Conservation (phyloP, 202 grass and related monocot genomes). For the Zoysia matrella region DNA sequence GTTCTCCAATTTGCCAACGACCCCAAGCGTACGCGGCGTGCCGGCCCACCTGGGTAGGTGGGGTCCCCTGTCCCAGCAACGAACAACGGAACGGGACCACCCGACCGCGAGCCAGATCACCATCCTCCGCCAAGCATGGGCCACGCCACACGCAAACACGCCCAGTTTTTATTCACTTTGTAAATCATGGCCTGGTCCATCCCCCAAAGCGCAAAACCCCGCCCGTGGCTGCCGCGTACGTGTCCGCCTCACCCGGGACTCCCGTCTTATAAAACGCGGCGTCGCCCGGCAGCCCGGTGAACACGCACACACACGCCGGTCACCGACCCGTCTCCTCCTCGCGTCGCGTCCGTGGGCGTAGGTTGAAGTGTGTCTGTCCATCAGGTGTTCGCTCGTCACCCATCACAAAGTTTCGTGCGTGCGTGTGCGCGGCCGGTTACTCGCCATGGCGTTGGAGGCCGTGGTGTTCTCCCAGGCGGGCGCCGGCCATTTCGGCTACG, state of each 20-base stretch:
- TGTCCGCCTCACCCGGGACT: background rate
- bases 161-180: no score
- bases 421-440: background rate
- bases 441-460: slow-evolving; percentile 81
- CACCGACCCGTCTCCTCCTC: no score
- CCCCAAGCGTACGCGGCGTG: background rate
- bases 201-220: slow-evolving; percentile 19
- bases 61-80: background rate
- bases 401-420: background rate
- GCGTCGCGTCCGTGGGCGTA: no score
- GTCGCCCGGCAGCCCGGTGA: slow-evolving; percentile 10
- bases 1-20: background rate
- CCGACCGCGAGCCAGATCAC: slow-evolving; percentile 19
- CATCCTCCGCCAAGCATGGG: no score
- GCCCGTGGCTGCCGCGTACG: slow-evolving; percentile 8
- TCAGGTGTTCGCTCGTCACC: background rate
- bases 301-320: slow-evolving; percentile 20
- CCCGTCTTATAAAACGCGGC: slow-evolving; percentile 56
- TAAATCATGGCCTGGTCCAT: slow-evolving; percentile 26
- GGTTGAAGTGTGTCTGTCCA: no score
- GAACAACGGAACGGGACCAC: background rate
- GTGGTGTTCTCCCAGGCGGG: slow-evolving; percentile 68
- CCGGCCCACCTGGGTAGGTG: background rate
- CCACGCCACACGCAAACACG: no score
- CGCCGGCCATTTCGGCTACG: slow-evolving; percentile 61